Base-by-base conservation (phyloP, 2,329 filamentous ascomycete genomes). In the Exophiala spinifera region DNA sequence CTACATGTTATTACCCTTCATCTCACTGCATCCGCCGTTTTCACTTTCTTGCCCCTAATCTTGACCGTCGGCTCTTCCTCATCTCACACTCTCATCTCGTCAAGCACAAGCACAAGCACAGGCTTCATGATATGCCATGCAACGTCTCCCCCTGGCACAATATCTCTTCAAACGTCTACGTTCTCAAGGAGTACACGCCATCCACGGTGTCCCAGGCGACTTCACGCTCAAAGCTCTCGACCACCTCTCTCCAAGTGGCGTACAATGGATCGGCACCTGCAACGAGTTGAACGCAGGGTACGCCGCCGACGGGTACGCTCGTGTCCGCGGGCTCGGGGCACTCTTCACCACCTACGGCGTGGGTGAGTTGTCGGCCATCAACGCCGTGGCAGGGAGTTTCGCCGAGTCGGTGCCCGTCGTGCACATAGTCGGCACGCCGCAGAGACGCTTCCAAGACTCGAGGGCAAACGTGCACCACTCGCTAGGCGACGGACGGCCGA, bases 291-390 rank as follows among this genome's bases (percentile, higher is more conserved):
- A 83, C 66, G 79, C 79, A 49, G 86, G 84, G 17, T 91, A 90
- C 64, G 87, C 87, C 19, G 85, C 87, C 13, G 87, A 91, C 71
- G 87, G 87, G 19, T 91, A 91, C 66, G 86, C 87, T 51, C 81
- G 87, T 58, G 79, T 88, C 54, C 49, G 44, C 1, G 59, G 59
- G 1, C 43, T 63, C 8, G 59, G 53, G 7, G 59, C 61, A 5
- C 34, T 63, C 78, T 2, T 84, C 25, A 85, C 82, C 1, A 84
- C 82, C 0, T 83, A 82, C 60, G 82, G 81, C 3, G 81, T 84
- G 1, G 82, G 81, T 5, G 76, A 79, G 59, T 67, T 77, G 19
- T 65, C 61, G 39, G 64, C 65, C n/a, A 61, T 70, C 56, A 70
- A 70, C 46, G 67, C 66, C n/a, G 60, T 69, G 13, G 61, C 63